Evolutionary conservation across 225 moss, liverwort and hornwort genomes (phyloP), one percentile per base, ranked within the genome.

Genomic region (Pseudisothecium myosuroides): DNA sequence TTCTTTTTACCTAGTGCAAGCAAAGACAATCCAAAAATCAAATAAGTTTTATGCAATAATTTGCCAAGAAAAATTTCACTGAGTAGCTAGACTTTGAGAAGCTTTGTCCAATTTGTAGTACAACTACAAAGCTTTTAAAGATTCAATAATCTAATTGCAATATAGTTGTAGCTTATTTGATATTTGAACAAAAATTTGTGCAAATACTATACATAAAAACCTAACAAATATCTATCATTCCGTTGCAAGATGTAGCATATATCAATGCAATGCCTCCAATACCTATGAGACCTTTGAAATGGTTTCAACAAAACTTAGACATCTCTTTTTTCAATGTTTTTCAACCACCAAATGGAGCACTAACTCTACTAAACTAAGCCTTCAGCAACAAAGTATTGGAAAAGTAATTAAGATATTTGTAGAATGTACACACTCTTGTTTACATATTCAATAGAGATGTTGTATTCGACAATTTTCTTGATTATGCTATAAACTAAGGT

Each of bases 11-110:
- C 1, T 9, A 3, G 5, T 50, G 9, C 5, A 15, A 24, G 10
- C 3, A 1, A 10, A 36, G 5, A 1, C 15, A 15, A 37, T 24
- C 5, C 6, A 16, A 55, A 54, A 36, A 23, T 5, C 0, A 54
- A 0, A 6, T 8, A 16, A 23, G 5, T 15, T 37, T 55, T 76
- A 14, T 52, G 21, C 0, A 0, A 22, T 54, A 23, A 37, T 22
- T 22, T 3, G 5, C 4, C 1, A 14, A 5, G 8, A 14, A 24
- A 24, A 8, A 12, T 23, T 69, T 68, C 24, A 23, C 12, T 7
- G 1, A 15, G 3, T 9, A 71, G 15, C 8, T 26, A 41, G 41
- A 3, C 13, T 71, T 41, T 26, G 41, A 26, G 3, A 71, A 41
- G 8, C 15, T 26, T 14, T 69, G 1, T 27, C 15, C 3, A 0